Base-by-base conservation (phyloP, 1,139 yeast genomes). In the Yamadazyma atmosphaerica region DNA sequence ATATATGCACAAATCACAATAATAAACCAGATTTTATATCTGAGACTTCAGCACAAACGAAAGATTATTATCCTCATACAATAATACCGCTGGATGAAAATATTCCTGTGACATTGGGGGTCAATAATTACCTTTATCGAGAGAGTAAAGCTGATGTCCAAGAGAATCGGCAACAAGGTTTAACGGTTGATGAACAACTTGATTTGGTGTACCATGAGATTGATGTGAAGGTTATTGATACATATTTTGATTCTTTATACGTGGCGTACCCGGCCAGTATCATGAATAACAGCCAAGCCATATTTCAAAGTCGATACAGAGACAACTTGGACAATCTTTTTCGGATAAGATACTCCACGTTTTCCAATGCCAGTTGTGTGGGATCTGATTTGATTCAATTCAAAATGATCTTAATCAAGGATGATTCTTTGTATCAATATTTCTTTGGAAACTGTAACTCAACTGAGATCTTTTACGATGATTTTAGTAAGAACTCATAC, bases 401-500 rank as follows among this genome's bases (percentile, higher is more conserved):
- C 39, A 45, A 43, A 26, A 38, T 48, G 41, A 25, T 45, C 2
- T 48, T 48, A 22, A 30, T 25, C 18, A 34, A 35, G 25, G 34
- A 27, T 11, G 25, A 36, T 11, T 33, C 32, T 4, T 35, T 48
- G n/a, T 46, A 45, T 31, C 39, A 39, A 14, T 48, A 45, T 25
- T 46, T 40, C 32, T 38, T 48, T 24, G 52, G 51, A 4, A 48
- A 48, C 37, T 48, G 50, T 33, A 41, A 48, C 33, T 12, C 30
- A 6, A 25, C 42, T 7, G 45, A 46, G 27, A 16, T 46, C 10
- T 28, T 19, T 21, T 45, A 40, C 29, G 44, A 42, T 21, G 34
- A 38, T 2, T 48, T 48, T 23, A 16, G 36, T 35, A 4, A 23
- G 2, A 18, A 34, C 9, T 39, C 47, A 1, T 26, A 29, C n/a